phyloP scores from a whole-genome alignment of 2,329 filamentous ascomycete species.

The Hyphodiscus sp. region DNA sequence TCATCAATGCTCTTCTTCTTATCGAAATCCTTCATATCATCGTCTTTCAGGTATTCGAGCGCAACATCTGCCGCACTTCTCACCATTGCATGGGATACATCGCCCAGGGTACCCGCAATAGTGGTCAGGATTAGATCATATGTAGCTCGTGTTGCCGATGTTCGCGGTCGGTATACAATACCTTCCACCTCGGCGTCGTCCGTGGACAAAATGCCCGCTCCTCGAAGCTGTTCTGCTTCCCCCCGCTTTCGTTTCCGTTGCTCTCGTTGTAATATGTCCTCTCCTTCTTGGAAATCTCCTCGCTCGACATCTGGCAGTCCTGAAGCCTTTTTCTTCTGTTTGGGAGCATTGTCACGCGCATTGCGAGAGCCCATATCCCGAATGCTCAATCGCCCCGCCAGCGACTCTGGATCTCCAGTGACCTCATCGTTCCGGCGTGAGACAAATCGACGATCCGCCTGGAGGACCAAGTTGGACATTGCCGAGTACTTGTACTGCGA shows the following conservation, averaged over 20 bases:
- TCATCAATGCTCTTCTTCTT: slow-evolving; percentile 98
- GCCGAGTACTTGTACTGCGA: slow-evolving; percentile 98
- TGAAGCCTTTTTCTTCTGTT: slow-evolving; percentile 65
- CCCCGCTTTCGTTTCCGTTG: slow-evolving; percentile 79
- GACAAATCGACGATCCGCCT: slow-evolving; percentile 95
- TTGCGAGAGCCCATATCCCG: slow-evolving; percentile 89
- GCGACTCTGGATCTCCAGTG: slow-evolving; percentile 93
- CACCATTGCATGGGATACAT: slow-evolving; percentile 86
- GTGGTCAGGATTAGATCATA: slow-evolving; percentile 93
- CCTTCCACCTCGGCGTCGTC: slow-evolving; percentile 86
- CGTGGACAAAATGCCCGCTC: slow-evolving; percentile 73
- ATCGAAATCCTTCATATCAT: slow-evolving; percentile 92
- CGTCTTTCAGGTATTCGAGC: slow-evolving; percentile 88
- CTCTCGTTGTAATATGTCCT: slow-evolving; percentile 76
- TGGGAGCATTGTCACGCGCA: slow-evolving; percentile 71
- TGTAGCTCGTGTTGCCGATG: slow-evolving; percentile 81
- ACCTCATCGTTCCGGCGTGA: slow-evolving; percentile 89
- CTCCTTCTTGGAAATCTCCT: slow-evolving; percentile 70
- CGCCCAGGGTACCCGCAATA: slow-evolving; percentile 80
- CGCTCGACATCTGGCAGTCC: slow-evolving; percentile 66
- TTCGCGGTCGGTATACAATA: slow-evolving; percentile 84
- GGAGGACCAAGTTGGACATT: slow-evolving; percentile 99
- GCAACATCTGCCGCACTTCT: slow-evolving; percentile 90
- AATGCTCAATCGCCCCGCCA: slow-evolving; percentile 89
- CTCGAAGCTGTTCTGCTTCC: slow-evolving; percentile 63